Percentiles rank a stretch among this genome's conserved stretches.
Evolutionary conservation across 169 alveolate species (phyloP).

Genomic region (Condylostoma magnum): DNA sequence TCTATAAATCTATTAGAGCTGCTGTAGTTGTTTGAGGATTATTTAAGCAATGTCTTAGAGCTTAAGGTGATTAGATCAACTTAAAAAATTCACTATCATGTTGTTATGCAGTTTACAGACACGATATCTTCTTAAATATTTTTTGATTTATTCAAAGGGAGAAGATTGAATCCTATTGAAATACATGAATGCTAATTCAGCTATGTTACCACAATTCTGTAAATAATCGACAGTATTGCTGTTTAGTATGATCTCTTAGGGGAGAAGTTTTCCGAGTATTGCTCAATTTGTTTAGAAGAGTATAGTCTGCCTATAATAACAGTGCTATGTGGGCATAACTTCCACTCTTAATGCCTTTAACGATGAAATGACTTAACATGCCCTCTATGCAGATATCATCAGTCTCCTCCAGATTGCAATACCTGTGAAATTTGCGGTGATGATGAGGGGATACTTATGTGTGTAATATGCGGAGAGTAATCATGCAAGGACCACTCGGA

Average conservation of each 20-base stretch:
- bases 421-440: constrained; percentile 62
- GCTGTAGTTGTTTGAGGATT: not conserved
- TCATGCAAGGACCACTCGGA: constrained; percentile 71
- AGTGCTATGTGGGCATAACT: constrained; percentile 32
- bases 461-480: constrained; percentile 64
- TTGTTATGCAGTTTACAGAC: not conserved
- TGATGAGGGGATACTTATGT: constrained; percentile 55
- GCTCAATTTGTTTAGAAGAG: constrained; percentile 35
- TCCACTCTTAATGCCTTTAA: constrained; percentile 18
- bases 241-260: not conserved
- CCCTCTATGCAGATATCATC: constrained; percentile 29
- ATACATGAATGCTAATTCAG: constrained; percentile 12
- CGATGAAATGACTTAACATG: constrained; percentile 23
- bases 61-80: not conserved
- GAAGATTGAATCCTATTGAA: constrained; percentile 22
- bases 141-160: not conserved
- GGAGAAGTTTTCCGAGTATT: not conserved
- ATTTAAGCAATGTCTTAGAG: not conserved
- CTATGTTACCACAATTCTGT: not conserved
- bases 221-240: not conserved
- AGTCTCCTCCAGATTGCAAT: constrained; percentile 23
- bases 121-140: not conserved
- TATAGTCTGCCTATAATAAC: not conserved
- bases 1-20: constrained; percentile 10
- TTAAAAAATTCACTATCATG: not conserved